These are phyloP conservation scores for Hypoxylon subgilvum DNA, from an alignment of 495 filamentous ascomycete species.

Conservation along the genomic window DNA sequence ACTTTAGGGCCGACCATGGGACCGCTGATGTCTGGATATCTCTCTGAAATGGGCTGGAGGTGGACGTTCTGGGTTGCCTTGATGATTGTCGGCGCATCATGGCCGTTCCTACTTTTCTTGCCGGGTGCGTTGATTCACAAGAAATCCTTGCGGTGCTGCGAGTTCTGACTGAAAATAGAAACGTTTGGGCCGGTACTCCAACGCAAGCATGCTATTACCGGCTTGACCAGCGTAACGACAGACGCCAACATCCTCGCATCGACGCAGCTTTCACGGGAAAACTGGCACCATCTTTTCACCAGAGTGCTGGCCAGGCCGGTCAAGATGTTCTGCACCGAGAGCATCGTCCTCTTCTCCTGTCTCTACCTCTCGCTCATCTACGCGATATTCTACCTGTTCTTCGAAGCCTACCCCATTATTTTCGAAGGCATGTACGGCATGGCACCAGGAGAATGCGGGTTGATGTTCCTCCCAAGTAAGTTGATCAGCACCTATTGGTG, in stretches of 20 bases:
- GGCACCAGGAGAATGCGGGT: conserved; percentile 41
- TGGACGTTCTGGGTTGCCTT: conserved; percentile 63
- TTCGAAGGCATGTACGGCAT: conserved; percentile 56
- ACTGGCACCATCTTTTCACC: conserved; percentile 57
- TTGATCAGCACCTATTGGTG: too few species aligned
- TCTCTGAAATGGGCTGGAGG: conserved; percentile 49
- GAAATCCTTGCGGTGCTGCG: too few species aligned
- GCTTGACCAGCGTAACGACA: too few species aligned
- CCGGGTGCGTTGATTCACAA: too few species aligned
- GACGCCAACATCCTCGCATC: background rate
- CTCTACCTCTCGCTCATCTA: conserved; percentile 69
- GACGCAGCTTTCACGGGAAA: conserved; percentile 40
- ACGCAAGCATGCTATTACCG: background rate
- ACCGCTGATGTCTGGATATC: conserved; percentile 56
- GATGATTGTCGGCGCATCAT: conserved; percentile 51
- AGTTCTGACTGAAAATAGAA: too few species aligned
- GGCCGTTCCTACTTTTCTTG: conserved; percentile 36
- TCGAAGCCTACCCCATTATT: conserved; percentile 66
- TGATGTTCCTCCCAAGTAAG: conserved; percentile 48
- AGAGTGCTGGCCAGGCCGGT: conserved; percentile 54
- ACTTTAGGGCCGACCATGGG: too few species aligned
- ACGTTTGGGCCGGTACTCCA: conserved; percentile 57
- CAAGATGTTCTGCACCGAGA: conserved; percentile 63
- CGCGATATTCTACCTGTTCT: conserved; percentile 72
- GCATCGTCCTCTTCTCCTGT: conserved; percentile 66